Conservation (phyloP, 495 filamentous ascomycete genomes). For the Immersiella caudata region DNA sequence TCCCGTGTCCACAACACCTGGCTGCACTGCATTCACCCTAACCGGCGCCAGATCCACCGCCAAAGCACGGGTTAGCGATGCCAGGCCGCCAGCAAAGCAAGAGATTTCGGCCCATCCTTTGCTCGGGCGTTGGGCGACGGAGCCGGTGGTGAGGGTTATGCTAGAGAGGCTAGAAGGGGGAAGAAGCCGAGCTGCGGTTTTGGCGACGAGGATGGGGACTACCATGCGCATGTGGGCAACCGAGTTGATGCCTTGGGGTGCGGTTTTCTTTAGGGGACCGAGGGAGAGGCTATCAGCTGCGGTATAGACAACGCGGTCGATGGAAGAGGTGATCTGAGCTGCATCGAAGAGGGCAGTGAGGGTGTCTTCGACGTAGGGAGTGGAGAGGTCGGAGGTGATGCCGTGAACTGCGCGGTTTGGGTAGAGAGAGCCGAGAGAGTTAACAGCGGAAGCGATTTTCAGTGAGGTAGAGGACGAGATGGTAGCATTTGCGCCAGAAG, state of each 20-base stretch:
- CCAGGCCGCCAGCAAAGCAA: conserved; percentile 40
- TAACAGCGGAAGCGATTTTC: conserved; percentile 45
- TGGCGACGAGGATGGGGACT: conserved; percentile 56
- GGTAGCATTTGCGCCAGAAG: conserved; percentile 54
- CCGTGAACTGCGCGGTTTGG: conserved; percentile 37
- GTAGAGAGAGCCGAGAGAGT: conserved; percentile 44
- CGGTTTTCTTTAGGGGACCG: too few relatives aligned
- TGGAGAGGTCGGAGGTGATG: conserved; percentile 55
- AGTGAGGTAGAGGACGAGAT: conserved; percentile 56
- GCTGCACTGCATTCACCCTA: conserved; percentile 61
- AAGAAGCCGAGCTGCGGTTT: conserved; percentile 53
- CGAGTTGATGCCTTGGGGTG: conserved; percentile 41
- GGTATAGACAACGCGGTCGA: conserved; percentile 67
- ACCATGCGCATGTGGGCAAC: conserved; percentile 55
- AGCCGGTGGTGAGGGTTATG: conserved; percentile 60
- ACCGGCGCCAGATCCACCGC: conserved; percentile 62
- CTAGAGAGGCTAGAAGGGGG: conserved; percentile 41
- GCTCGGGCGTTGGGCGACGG: conserved; percentile 47
- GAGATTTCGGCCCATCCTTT: conserved; percentile 52
- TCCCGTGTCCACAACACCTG: conserved; percentile 59
- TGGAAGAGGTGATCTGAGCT: conserved; percentile 26
- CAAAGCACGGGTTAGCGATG: conserved; percentile 52
- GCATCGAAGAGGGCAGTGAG: conserved; percentile 52
- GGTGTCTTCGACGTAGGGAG: conserved; percentile 46
- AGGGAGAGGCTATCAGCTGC: conserved; percentile 52